These are phyloP conservation scores for Beauveria sp. DNA, from an alignment of 2,329 filamentous ascomycete species.

Conservation along the genomic window DNA sequence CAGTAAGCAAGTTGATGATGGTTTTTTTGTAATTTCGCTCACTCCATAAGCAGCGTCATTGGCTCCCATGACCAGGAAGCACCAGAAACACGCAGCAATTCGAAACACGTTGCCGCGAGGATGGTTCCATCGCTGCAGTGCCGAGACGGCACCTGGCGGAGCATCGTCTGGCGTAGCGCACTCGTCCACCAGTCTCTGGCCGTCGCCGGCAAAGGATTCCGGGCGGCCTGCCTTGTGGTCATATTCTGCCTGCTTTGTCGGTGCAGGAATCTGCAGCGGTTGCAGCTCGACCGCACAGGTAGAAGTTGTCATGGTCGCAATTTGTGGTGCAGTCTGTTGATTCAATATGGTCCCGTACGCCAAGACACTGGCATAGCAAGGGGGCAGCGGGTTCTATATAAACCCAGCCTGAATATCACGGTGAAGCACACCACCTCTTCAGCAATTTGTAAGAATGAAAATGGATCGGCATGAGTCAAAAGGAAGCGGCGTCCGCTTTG, in stretches of 20 bases:
- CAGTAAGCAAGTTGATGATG: background rate
- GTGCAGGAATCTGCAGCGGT: background rate
- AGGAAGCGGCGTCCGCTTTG: background rate
- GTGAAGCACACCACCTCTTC: too few species aligned
- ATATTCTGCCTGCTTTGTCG: background rate
- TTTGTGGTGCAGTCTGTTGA: background rate
- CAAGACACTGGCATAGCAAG: background rate
- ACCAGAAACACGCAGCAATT: slow-evolving; percentile 47
- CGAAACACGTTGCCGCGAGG: slow-evolving; percentile 40
- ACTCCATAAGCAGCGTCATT: slow-evolving; percentile 53
- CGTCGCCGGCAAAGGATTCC: background rate
- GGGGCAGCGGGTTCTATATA: background rate
- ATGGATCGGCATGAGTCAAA: slow-evolving; percentile 6
- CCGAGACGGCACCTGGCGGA: background rate
- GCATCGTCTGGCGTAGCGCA: slow-evolving; percentile 1
- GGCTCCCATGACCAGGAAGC: slow-evolving; percentile 49
- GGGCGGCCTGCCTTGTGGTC: background rate
- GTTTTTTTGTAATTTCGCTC: slow-evolving; percentile 19
- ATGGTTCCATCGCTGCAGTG: slow-evolving; percentile 38
- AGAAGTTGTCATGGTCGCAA: background rate
- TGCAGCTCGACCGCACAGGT: slow-evolving; percentile 4
- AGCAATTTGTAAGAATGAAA: background rate
- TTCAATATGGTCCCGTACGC: background rate
- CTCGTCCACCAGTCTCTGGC: slow-evolving; percentile 5
- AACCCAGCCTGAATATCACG: background rate